Percentiles rank a stretch among this genome's conserved stretches.
phyloP scores from a whole-genome alignment of 371 early-diverging fungal species.

The Mortierella sp. region DNA sequence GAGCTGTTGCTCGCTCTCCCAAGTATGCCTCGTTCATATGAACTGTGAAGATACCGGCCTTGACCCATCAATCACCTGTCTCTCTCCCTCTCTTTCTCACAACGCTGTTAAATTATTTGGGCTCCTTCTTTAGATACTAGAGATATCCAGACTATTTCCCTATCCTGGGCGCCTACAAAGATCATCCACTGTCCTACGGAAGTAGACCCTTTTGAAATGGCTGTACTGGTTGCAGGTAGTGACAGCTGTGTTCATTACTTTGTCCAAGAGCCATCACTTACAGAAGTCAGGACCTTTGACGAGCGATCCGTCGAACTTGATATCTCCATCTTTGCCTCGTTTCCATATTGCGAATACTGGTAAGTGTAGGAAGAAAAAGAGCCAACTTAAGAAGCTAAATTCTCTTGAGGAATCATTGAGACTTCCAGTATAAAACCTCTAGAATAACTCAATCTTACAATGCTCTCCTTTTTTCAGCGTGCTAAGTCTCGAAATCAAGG shows the following conservation, averaged over 20 bases:
- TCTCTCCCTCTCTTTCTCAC: not conserved
- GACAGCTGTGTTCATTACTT: conserved; percentile 52
- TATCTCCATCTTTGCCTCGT: conserved; percentile 37
- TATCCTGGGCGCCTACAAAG: conserved; percentile 53
- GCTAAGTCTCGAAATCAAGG: conserved; percentile 64
- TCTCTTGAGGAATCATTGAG: not conserved
- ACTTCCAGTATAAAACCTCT: no score
- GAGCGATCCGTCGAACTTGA: conserved; percentile 33
- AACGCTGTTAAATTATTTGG: not conserved
- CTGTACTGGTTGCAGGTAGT: conserved; percentile 43
- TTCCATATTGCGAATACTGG: conserved; percentile 52
- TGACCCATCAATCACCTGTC: no score
- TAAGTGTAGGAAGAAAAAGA: conserved; percentile 4
- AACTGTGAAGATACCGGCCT: not conserved
- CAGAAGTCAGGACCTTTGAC: conserved; percentile 1
- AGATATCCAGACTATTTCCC: conserved; percentile 36
- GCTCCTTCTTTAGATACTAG: conserved; percentile 17
- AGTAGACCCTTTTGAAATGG: conserved; percentile 50
- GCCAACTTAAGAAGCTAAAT: not conserved
- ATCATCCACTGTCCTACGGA: conserved; percentile 42
- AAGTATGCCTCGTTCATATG: conserved; percentile 12
- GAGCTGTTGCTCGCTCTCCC: conserved; percentile 39
- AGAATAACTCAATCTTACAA: not conserved
- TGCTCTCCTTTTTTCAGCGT: conserved; percentile 51
- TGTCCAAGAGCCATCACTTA: conserved; percentile 19